These are phyloP conservation scores for Botrytis porri DNA, from an alignment of 2,329 filamentous ascomycete species.

Conservation along the genomic window DNA sequence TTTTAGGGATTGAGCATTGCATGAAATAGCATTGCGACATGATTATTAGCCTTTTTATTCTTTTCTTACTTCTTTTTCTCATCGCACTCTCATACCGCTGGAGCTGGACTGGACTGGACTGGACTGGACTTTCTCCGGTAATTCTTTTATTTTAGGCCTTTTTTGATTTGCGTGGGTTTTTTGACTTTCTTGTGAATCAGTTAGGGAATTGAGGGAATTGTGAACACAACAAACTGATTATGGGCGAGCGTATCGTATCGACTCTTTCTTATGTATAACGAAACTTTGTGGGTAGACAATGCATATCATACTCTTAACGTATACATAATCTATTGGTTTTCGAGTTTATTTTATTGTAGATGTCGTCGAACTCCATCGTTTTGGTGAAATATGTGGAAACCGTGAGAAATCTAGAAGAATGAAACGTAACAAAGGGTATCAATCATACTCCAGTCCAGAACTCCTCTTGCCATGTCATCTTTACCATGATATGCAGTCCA, in stretches of 20 bases:
- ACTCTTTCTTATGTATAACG: conserved; percentile 37
- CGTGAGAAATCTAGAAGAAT: not conserved
- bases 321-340: not conserved
- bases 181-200: conserved; percentile 22
- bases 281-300: conserved; percentile 40
- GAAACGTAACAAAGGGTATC: conserved; percentile 31
- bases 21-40: conserved; percentile 18
- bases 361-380: not conserved
- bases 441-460: conserved; percentile 29
- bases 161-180: conserved; percentile 21
- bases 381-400: not conserved
- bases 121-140: conserved; percentile 18
- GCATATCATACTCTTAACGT: conserved; percentile 23
- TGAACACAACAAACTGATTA: conserved; percentile 19
- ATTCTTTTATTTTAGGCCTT: conserved; percentile 2
- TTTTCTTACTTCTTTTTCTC: conserved; percentile 8
- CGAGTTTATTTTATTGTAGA: not conserved
- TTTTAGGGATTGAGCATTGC: conserved; percentile 22
- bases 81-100: conserved; percentile 15
- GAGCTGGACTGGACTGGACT: conserved; percentile 10
- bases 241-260: conserved; percentile 8
- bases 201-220: conserved; percentile 16
- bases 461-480: conserved; percentile 19
- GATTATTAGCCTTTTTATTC: conserved; percentile 4
- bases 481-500: not conserved